A percentile compares a stretch with the other conserved stretches of the same genome.
phyloP scores from a whole-genome alignment of 1,139 yeast genomes.

The Hyphopichia fennica region DNA sequence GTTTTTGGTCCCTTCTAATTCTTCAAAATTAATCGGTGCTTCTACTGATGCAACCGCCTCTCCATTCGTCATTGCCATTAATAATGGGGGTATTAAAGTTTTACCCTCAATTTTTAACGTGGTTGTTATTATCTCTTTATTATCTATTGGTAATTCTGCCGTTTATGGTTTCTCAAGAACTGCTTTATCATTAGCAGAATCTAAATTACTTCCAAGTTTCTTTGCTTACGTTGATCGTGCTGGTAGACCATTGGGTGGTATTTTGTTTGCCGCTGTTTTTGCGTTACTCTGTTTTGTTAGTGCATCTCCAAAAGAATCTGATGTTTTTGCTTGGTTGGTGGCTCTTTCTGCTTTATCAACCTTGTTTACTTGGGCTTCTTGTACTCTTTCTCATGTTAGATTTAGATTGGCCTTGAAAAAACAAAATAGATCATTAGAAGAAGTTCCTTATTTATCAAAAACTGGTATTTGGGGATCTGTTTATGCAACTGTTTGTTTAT shows the following conservation, averaged over 20 bases:
- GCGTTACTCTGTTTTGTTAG: conserved; percentile 44
- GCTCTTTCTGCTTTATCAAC: conserved; percentile 44
- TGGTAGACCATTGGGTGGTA: conserved; percentile 46
- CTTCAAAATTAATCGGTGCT: conserved; percentile 30
- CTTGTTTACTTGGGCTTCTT: conserved; percentile 44
- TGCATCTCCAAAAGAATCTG: conserved; percentile 36
- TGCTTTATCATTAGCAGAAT: conserved; percentile 39
- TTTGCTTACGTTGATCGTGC: conserved; percentile 40
- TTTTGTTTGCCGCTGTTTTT: conserved; percentile 31
- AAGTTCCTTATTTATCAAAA: conserved; percentile 37
- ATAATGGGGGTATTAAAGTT: conserved; percentile 40
- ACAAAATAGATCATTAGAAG: conserved; percentile 30
- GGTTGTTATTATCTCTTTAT: conserved; percentile 38
- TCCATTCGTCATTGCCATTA: conserved; percentile 47
- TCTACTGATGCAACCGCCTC: conserved; percentile 34
- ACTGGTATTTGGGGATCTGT: conserved; percentile 41
- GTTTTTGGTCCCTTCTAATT: conserved; percentile 37
- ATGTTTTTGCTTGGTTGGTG: conserved; percentile 43
- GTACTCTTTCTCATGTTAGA: conserved; percentile 38
- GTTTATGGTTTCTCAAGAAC: conserved; percentile 48
- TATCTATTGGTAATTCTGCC: conserved; percentile 48
- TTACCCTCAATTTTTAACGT: conserved; percentile 47
- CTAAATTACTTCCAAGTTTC: conserved; percentile 38
- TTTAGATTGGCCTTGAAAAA: conserved; percentile 36
- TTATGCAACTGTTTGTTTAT: conserved; percentile 28